Evolutionary conservation across 2,329 filamentous ascomycete genomes (phyloP).

Genomic region (Sporothrix brasiliensis): DNA sequence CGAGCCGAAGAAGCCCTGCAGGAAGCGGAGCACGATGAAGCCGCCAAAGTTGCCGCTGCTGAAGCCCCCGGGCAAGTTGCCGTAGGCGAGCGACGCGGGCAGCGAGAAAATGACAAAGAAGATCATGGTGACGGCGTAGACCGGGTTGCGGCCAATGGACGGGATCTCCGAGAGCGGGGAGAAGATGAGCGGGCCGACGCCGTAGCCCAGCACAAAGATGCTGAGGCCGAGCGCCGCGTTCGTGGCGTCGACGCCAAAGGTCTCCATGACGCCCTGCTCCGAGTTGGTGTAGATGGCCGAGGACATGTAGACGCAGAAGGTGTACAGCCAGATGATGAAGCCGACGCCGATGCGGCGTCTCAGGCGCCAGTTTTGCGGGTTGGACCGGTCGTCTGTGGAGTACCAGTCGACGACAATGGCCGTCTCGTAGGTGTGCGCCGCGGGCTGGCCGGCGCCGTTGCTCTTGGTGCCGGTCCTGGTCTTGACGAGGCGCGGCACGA

Average conservation of each 20-base stretch:
- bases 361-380: slow-evolving; percentile 55
- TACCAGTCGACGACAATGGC: slow-evolving; percentile 47
- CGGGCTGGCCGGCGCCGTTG: not conserved
- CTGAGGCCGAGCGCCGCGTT: slow-evolving; percentile 57
- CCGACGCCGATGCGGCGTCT: slow-evolving; percentile 45
- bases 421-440: slow-evolving; percentile 31
- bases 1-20: slow-evolving; percentile 65
- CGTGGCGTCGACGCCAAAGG: slow-evolving; percentile 53
- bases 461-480: slow-evolving; percentile 18
- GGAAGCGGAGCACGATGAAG: slow-evolving; percentile 69
- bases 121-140: slow-evolving; percentile 36
- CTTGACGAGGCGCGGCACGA: slow-evolving; percentile 38
- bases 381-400: slow-evolving; percentile 53
- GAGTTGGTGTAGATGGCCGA: slow-evolving; percentile 48
- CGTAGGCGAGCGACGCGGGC: slow-evolving; percentile 43
- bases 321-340: slow-evolving; percentile 52
- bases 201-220: slow-evolving; percentile 60
- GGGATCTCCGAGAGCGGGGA: slow-evolving; percentile 47
- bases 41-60: slow-evolving; percentile 54
- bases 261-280: slow-evolving; percentile 49
- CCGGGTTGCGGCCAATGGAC: slow-evolving; percentile 48
- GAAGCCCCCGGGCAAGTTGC: slow-evolving; percentile 31
- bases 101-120: slow-evolving; percentile 47
- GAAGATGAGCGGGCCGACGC: slow-evolving; percentile 60
- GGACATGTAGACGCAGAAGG: slow-evolving; percentile 50